Base-by-base conservation (phyloP, 139 green algal species). In the Bryopsis sp. region DNA sequence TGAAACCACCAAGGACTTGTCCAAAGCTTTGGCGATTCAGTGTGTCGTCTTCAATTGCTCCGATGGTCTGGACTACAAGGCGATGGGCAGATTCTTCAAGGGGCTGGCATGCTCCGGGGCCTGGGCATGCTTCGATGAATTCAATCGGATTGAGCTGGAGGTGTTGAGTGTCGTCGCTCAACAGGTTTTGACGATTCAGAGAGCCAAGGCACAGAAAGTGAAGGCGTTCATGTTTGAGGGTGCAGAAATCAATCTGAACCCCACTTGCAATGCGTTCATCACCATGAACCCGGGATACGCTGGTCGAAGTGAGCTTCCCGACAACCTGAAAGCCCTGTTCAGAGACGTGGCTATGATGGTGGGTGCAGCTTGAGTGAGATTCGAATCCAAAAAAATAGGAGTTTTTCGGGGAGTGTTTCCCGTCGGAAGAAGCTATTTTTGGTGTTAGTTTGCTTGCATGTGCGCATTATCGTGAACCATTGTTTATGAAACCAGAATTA, bases 261-360 rank as follows among this genome's bases (percentile, higher is more conserved):
- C 86, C 22, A 80, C 80, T 1, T 94, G 88, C 77, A 84, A 79
- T 33, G 85, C 92, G 58, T 95, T 95, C 73, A 83, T 95, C 46
- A 95, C 88, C 34, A 95, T 95, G 88, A 95, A 95, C 77, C 88
- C 88, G 7, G 89, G 89, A 26, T 90, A 95, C 54, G 81, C 79
- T 22, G 84, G 74, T 39, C 72, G 82, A 64, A 78, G 73, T 7
- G 84, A 90, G 74, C 77, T 90, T 43, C 81, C 81, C 22, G 84
- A 86, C 75, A 88, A 86, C 67, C 64, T 88, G 4, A 85, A 93
- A 78, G 86, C 88, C 15, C 84, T 95, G 28, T 67, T 95, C 65
- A 81, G 88, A 2, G 84, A 86, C 7, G 84, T 95, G 38, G 87
- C 84, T 43, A 95, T 95, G 88, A 92, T 95, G 88, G 88, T 84